Evolutionary conservation across 352 stramenopile species (phyloP), one percentile per base, ranked within the genome.

Genomic region (Halophytophthora batemanensis): DNA sequence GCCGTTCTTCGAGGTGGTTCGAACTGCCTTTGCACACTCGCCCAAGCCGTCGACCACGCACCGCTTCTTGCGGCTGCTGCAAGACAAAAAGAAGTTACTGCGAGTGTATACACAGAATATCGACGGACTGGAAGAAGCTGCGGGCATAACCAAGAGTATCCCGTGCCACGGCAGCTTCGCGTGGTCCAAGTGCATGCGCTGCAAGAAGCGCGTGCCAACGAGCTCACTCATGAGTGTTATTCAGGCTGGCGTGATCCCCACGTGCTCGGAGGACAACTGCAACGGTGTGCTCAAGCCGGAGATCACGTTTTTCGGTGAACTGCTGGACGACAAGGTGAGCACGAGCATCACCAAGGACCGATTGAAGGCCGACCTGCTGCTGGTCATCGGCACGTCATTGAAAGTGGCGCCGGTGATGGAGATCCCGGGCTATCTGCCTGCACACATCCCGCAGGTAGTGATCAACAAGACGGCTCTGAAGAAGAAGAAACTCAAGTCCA

Each of bases 81-180:
- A 98, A 61, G 77, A 96, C 55, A 87, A 96, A 56, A 76, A 87
- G 19, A 95, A 97, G 50, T 63, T 99, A 29, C 61, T 98, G 52
- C 77, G 94, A 3, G 71, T 96, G 28, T 99, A 98, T 61, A 98
- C 96, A 28, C 96, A 99, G 65, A 99, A 99, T 66, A 98, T 99
- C 64, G 97, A 99, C 64, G 95, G 88, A 0, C 64, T 99, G 29
- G 97, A 99, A 61, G 54, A 86, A 39, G 58, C 76, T 10, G 96
- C 96, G 1, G 96, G 94, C 17, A 82, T 98, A 34, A 93, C 69
- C n/a, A 81, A 75, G 56, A 86, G 97, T 48, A 90, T 98, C 15
- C 92, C 97, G 50, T 97, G 94, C 50, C 96, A 99, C 70, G 96
- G 96, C 36, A 96, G 77, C 40, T 93, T 98, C 50, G 76, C 84